Percentiles rank a stretch among this genome's conserved stretches.
phyloP scores from a whole-genome alignment of 1,139 yeast species.

The Pichia sp. region DNA sequence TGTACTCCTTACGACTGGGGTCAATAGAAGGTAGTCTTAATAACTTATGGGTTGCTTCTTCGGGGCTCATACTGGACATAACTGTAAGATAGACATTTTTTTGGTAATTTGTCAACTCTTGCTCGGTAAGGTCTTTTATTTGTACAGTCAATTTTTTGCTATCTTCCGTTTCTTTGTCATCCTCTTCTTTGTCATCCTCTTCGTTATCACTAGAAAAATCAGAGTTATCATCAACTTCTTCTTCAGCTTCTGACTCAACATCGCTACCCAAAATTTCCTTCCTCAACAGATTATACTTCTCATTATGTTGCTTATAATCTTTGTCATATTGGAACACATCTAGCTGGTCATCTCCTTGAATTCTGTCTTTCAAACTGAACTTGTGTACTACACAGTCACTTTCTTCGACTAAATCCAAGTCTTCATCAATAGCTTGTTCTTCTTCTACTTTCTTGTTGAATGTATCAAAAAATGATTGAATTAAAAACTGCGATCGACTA shows the following conservation, averaged over 20 bases:
- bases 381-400: constrained; percentile 60
- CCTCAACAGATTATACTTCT: constrained; percentile 37
- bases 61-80: constrained; percentile 91
- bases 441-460: constrained; percentile 45
- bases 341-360: constrained; percentile 45
- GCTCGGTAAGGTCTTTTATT: constrained; percentile 67
- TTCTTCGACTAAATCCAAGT: constrained; percentile 59
- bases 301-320: constrained; percentile 50
- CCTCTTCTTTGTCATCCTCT: constrained; percentile 52
- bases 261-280: constrained; percentile 45
- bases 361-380: constrained; percentile 49
- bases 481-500: constrained; percentile 42
- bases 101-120: constrained; percentile 58
- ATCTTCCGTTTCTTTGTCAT: constrained; percentile 18
- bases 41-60: constrained; percentile 88
- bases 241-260: constrained; percentile 31
- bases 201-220: constrained; percentile 32
- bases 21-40: constrained; percentile 44
- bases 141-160: constrained; percentile 20
- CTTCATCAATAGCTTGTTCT: constrained; percentile 36
- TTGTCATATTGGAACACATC: constrained; percentile 52
- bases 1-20: constrained; percentile 34
- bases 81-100: constrained; percentile 75
- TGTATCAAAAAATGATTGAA: constrained; percentile 50
- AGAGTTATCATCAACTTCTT: constrained; percentile 30